phyloP scores from a whole-genome alignment of 2,329 filamentous ascomycete genomes.

The Claviceps quebecensis region DNA sequence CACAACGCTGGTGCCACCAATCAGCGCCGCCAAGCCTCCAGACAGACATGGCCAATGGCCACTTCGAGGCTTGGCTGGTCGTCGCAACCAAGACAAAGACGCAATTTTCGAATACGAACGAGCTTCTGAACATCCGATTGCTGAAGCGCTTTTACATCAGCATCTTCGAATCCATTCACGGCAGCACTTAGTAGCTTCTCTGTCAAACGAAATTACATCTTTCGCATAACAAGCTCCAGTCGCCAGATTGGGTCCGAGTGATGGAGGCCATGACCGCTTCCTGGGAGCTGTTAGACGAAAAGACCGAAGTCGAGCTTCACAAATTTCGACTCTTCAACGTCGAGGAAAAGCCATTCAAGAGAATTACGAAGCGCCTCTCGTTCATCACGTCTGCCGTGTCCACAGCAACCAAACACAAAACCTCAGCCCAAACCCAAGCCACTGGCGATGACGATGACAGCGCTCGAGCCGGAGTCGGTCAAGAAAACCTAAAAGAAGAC shows the following conservation, averaged over 20 bases:
- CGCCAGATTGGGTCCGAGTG: not conserved
- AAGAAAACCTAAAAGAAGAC: conserved; percentile 60
- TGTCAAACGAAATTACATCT: not conserved
- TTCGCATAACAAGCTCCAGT: not conserved
- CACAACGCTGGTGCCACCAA: not conserved
- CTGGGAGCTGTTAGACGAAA: conserved; percentile 58
- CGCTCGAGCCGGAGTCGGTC: conserved; percentile 14
- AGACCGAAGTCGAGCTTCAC: conserved; percentile 73
- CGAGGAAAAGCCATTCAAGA: conserved; percentile 84
- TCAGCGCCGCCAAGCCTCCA: not conserved
- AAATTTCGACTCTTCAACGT: conserved; percentile 75
- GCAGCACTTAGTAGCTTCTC: too few relatives aligned
- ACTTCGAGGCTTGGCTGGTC: too few relatives aligned
- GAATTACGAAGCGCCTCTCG: conserved; percentile 69
- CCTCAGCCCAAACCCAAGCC: conserved; percentile 24
- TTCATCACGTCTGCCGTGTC: conserved; percentile 49
- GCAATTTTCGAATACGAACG: not conserved
- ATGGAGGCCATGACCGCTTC: conserved; percentile 21
- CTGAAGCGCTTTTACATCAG: too few relatives aligned
- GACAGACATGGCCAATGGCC: not conserved
- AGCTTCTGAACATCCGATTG: too few relatives aligned
- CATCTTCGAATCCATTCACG: too few relatives aligned
- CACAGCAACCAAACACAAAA: conserved; percentile 10
- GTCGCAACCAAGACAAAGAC: not conserved
- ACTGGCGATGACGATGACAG: conserved; percentile 24